Base-by-base conservation (phyloP, 257 asterid genomes). In the Salvia hispanica region DNA sequence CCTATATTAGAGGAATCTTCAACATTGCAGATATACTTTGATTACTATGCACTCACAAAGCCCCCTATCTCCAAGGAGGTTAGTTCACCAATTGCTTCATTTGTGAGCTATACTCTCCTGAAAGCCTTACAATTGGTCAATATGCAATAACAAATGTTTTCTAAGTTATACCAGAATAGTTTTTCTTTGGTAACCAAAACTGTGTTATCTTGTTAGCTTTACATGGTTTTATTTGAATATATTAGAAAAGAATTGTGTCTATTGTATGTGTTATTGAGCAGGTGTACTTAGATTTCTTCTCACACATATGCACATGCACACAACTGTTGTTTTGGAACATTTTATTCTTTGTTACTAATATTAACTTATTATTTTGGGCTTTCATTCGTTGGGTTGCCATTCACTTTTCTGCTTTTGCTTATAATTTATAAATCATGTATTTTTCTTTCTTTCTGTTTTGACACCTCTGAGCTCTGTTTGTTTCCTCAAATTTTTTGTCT, bases 41-140 rank as follows among this genome's bases (percentile, higher is more conserved):
- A 94, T 76, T 91, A 90, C 79, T 94, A 91, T 77, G 87, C 91
- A 65, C 82, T 84, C 66, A 74, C 91, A 63, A 84, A 83, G 79
- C 87, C 99, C 9, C 97, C 95, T 48, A 71, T 88, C 59, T 87
- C 99, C 31, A 94, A 91, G 84, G 97, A 94, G 97, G 99, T 94
- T 60, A 65, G 91, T 58, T 42, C 44, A 25, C 6, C 62, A 70
- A 39, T 67, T 53, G 69, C 56, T 28, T 65, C 18, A 47, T 59
- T 58, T 82, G 60, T 50, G 34, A 28, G 59, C 44, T 42, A 50
- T 52, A 28, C 57, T 36, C 43, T 28, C 50, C 36, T 18, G 64
- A 65, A 59, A 42, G 25, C 36, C 59, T 54, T 60, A 37, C 59
- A 16, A 54, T 33, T 62, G n/a, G 64, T 62, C 67, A 47, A 43